phyloP scores from a whole-genome alignment of 345 rosid genomes.

The Physaria fendleri region DNA sequence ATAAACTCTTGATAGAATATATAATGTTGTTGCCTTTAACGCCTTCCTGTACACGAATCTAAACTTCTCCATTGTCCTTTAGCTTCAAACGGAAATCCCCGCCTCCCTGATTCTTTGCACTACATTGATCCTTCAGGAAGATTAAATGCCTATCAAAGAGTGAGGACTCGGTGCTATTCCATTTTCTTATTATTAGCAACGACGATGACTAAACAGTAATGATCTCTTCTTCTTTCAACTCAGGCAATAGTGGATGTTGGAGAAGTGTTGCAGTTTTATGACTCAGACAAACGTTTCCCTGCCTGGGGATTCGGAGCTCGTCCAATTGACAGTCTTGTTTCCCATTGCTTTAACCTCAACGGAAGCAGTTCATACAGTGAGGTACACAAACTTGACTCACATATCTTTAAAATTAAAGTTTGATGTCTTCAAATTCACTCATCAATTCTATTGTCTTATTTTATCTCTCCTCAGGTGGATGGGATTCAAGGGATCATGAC shows the following conservation, averaged over 20 bases:
- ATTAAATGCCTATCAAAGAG: constrained; percentile 67
- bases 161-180: constrained; percentile 16
- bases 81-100: constrained; percentile 96
- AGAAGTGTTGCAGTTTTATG: constrained; percentile 86
- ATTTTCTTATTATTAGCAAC: no score
- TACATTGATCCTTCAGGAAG: constrained; percentile 70
- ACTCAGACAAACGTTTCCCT: constrained; percentile 70
- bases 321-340: constrained; percentile 93
- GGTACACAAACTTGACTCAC: constrained; percentile 32
- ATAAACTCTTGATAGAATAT: no score
- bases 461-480: constrained; percentile 86
- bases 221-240: not conserved
- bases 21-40: no score
- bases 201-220: no score
- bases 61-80: not conserved
- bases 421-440: no score
- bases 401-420: no score
- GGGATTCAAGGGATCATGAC: constrained; percentile 84
- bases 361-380: constrained; percentile 80
- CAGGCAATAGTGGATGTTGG: constrained; percentile 90
- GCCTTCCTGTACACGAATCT: no score
- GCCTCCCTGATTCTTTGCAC: constrained; percentile 84
- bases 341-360: constrained; percentile 89
- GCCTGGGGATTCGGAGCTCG: constrained; percentile 99
- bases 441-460: no score